Percentiles rank a stretch among this genome's conserved stretches.
Evolutionary conservation across 2,329 filamentous ascomycete genomes (phyloP).

Genomic region (Fusarium sp.): DNA sequence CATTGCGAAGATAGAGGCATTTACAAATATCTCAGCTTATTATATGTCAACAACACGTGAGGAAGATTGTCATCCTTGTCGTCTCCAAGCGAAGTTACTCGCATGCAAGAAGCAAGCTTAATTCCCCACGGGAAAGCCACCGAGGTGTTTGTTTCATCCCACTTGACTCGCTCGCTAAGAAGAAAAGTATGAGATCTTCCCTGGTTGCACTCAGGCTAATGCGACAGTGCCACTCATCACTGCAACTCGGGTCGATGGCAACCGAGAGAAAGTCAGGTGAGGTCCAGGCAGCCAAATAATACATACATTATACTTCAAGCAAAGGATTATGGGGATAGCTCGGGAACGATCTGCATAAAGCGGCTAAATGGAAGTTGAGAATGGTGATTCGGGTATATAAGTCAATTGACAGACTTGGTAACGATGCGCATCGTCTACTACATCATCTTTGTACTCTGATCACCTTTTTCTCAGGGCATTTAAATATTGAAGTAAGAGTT

Average conservation of each 20-base stretch:
- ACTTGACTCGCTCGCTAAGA: background rate
- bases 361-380: slow-evolving; percentile 10
- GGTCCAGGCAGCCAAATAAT: background rate
- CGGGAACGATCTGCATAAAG: background rate
- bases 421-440: background rate
- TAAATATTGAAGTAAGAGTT: fast-evolving
- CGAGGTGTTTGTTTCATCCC: background rate
- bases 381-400: background rate
- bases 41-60: background rate
- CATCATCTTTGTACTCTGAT: too few species aligned
- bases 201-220: background rate
- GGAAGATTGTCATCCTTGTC: background rate
- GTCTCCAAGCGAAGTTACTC: background rate
- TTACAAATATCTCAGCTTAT: background rate
- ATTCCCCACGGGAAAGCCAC: background rate
- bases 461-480: background rate
- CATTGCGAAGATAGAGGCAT: too few species aligned
- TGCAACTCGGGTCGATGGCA: background rate
- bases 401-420: background rate
- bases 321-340: background rate
- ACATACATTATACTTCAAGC: background rate
- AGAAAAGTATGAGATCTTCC: background rate
- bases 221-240: background rate
- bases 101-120: background rate
- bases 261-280: background rate